Percentiles rank a stretch among this genome's conserved stretches.
phyloP scores from a whole-genome alignment of 768 basidiomycete genomes.

The Tylopilus intermedius region DNA sequence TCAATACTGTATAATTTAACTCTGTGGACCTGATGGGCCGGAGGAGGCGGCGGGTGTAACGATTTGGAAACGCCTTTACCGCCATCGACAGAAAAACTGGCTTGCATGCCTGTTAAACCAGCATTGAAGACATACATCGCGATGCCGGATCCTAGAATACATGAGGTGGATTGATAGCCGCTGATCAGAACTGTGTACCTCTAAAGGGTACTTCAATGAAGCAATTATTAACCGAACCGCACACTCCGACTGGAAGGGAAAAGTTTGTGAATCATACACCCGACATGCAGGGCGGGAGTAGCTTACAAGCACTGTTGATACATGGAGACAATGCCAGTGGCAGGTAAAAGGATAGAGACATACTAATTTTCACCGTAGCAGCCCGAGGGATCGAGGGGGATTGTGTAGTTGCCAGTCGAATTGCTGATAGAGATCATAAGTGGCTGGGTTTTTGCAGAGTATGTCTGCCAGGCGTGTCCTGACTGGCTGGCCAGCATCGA shows the following conservation, averaged over 20 bases:
- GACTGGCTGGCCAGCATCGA: slow-evolving; percentile 12
- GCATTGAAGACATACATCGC: slow-evolving; percentile 25
- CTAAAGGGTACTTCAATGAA: slow-evolving; percentile 17
- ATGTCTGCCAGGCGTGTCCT: slow-evolving; percentile 13
- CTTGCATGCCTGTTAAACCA: slow-evolving; percentile 17
- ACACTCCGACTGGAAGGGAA: slow-evolving; percentile 14
- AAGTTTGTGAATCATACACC: neutral
- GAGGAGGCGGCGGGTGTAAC: slow-evolving; percentile 2
- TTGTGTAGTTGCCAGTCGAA: slow-evolving; percentile 17
- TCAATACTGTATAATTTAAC: slow-evolving; percentile 12
- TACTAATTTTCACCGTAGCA: slow-evolving; percentile 26
- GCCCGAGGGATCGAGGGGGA: slow-evolving; percentile 13
- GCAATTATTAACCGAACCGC: slow-evolving; percentile 13
- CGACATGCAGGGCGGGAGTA: neutral
- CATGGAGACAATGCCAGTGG: neutral
- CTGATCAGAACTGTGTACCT: slow-evolving; percentile 5
- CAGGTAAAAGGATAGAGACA: neutral
- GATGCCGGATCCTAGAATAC: slow-evolving; percentile 21
- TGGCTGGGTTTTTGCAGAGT: neutral
- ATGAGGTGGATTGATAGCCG: neutral
- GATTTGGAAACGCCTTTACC: slow-evolving; percentile 1
- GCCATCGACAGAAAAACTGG: slow-evolving; percentile 20
- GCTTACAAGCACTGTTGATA: slow-evolving; percentile 19
- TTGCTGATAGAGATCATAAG: slow-evolving; percentile 12
- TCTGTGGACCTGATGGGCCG: slow-evolving; percentile 12